A percentile compares a stretch with the other conserved stretches of the same genome.
Conservation (phyloP, 176 grass and related monocot species). For the Triticum aestivum region DNA sequence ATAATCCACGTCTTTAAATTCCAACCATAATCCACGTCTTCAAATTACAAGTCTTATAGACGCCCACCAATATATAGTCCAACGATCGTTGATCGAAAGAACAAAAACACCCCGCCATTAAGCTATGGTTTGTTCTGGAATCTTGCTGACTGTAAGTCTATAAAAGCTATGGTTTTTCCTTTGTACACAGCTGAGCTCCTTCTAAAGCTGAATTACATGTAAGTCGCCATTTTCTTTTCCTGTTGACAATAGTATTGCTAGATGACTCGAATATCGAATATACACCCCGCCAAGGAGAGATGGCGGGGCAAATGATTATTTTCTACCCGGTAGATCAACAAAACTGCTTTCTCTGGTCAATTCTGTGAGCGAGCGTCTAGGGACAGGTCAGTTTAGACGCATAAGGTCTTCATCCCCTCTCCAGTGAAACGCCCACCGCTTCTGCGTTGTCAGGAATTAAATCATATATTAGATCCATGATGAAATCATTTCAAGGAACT, state of each 20-base stretch:
- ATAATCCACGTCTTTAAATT: conserved; percentile 2
- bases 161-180: not conserved
- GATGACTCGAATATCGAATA: not conserved
- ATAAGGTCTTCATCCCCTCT: conserved; percentile 5
- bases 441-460: conserved; percentile 21
- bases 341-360: conserved; percentile 14
- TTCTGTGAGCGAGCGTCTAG: not conserved
- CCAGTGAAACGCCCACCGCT: not conserved
- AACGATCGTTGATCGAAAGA: not conserved
- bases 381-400: conserved; percentile 3
- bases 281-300: conserved; percentile 36
- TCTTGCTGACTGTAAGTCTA: conserved; percentile 15
- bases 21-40: not conserved
- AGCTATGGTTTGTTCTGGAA: not conserved
- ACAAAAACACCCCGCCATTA: not conserved
- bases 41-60: not conserved
- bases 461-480: not conserved
- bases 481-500: not conserved
- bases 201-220: conserved; percentile 22
- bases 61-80: not conserved
- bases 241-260: not conserved
- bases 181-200: conserved; percentile 18
- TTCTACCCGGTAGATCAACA: not conserved
- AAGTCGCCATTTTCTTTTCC: not conserved
- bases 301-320: conserved; percentile 9